phyloP scores from a whole-genome alignment of 2,329 filamentous ascomycete species.

The Arthrobotrys sphaeroides region DNA sequence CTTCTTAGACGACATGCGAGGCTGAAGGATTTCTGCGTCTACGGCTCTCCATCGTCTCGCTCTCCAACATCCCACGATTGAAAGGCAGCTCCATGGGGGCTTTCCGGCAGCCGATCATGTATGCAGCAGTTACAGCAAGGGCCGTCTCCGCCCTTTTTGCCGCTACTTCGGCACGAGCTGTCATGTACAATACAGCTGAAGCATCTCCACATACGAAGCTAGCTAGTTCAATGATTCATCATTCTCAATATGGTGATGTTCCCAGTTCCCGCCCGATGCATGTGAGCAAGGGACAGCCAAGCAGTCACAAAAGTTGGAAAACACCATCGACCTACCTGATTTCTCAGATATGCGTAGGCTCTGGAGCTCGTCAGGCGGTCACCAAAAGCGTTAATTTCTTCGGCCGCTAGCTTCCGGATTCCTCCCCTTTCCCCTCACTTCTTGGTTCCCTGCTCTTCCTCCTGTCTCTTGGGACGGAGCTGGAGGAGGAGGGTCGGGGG shows the following conservation, averaged over 20 bases:
- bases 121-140: constrained; percentile 3
- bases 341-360: not conserved
- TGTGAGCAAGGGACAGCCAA: constrained; percentile 39
- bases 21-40: not conserved
- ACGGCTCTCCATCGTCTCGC: not conserved
- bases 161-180: not conserved
- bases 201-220: too few relatives aligned
- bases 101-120: not conserved
- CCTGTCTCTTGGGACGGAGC: not conserved
- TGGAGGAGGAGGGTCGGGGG: not conserved
- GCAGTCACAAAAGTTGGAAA: constrained; percentile 1
- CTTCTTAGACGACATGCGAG: not conserved
- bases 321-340: constrained; percentile 36
- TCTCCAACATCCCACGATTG: not conserved
- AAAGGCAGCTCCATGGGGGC: not conserved
- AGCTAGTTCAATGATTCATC: constrained; percentile 8
- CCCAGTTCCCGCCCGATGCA: constrained; percentile 6
- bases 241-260: constrained; percentile 3
- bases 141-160: not conserved
- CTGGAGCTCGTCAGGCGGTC: constrained; percentile 47
- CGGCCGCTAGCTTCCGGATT: constrained; percentile 40
- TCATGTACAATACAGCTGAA: not conserved
- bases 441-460: not conserved
- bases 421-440: constrained; percentile 1
- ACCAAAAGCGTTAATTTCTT: constrained; percentile 33